Evolutionary conservation across 352 stramenopile species (phyloP).

Genomic region (Pythium scleroteichum): DNA sequence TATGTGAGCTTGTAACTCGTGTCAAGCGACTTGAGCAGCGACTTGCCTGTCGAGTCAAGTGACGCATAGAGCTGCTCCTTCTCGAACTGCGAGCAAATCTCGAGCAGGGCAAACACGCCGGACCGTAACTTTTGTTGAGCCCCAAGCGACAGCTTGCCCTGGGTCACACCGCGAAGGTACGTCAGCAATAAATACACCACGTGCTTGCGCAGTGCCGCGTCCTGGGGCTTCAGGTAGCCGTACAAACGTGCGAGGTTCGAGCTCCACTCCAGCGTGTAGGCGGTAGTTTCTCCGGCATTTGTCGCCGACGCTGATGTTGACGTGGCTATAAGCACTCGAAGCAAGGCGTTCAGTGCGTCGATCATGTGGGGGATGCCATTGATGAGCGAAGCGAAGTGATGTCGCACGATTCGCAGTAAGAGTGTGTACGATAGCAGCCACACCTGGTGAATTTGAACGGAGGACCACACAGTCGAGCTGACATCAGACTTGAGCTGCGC

Average conservation of each 20-base stretch:
- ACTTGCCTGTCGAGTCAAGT: constrained; percentile 81
- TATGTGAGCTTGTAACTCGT: constrained; percentile 86
- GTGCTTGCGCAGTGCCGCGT: constrained; percentile 78
- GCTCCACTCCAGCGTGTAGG: constrained; percentile 52
- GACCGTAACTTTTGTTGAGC: constrained; percentile 73
- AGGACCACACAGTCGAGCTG: constrained; percentile 19
- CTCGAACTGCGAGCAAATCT: constrained; percentile 83
- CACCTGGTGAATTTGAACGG: constrained; percentile 57
- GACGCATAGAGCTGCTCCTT: constrained; percentile 86
- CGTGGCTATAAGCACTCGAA: constrained; percentile 51
- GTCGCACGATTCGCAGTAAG: constrained; percentile 73
- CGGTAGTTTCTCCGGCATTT: constrained; percentile 1
- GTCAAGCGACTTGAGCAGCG: constrained; percentile 83
- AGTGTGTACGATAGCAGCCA: constrained; percentile 82
- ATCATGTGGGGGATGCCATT: constrained; percentile 69
- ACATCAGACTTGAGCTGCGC: constrained; percentile 26
- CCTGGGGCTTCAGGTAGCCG: constrained; percentile 86
- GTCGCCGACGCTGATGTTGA: neutral
- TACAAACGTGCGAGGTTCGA: constrained; percentile 86
- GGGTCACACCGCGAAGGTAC: constrained; percentile 62
- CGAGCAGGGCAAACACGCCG: constrained; percentile 75
- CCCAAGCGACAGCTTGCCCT: constrained; percentile 52
- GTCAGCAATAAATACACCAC: constrained; percentile 81
- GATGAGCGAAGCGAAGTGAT: constrained; percentile 72
- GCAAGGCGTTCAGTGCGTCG: constrained; percentile 60